phyloP scores from a whole-genome alignment of 1,139 yeast species.

The Magnusiomyces tetraspermus region DNA sequence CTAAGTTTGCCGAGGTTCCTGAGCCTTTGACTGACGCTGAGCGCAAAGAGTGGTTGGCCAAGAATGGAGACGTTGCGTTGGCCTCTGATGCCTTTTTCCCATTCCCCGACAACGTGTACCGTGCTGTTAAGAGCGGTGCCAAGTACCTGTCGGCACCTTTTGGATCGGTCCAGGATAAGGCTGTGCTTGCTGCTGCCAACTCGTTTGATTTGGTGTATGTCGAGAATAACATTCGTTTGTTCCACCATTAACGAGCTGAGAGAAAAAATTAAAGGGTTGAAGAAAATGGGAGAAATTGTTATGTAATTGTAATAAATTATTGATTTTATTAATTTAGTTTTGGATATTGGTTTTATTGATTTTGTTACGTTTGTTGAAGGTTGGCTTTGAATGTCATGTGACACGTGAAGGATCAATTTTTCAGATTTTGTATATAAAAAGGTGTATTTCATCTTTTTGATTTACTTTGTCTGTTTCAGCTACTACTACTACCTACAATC shows the following conservation, averaged over 20 bases:
- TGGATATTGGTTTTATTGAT: too few relatives aligned
- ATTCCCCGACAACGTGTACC: slow-evolving; percentile 96
- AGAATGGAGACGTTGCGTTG: slow-evolving; percentile 76
- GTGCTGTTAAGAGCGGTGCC: slow-evolving; percentile 95
- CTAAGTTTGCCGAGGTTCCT: slow-evolving; percentile 74
- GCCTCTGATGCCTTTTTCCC: slow-evolving; percentile 99
- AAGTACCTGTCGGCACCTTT: slow-evolving; percentile 93
- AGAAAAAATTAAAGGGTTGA: too few relatives aligned
- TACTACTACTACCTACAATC: too few relatives aligned
- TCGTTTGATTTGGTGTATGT: slow-evolving; percentile 78
- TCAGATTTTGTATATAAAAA: too few relatives aligned
- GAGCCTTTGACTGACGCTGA: slow-evolving; percentile 73
- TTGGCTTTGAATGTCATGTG: too few relatives aligned
- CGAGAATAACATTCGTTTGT: slow-evolving; percentile 91
- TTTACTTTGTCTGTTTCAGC: too few relatives aligned
- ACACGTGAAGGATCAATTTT: too few relatives aligned
- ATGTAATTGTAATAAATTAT: too few relatives aligned
- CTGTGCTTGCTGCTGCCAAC: slow-evolving; percentile 92
- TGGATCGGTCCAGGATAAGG: slow-evolving; percentile 96
- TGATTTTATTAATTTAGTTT: too few relatives aligned
- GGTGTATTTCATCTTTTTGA: too few relatives aligned
- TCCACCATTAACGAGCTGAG: slow-evolving; percentile 66
- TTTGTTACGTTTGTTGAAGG: too few relatives aligned
- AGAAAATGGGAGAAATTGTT: too few relatives aligned
- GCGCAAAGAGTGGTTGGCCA: slow-evolving; percentile 75